Conservation (phyloP, 768 basidiomycete genomes). For the Boletus tomentosulus region DNA sequence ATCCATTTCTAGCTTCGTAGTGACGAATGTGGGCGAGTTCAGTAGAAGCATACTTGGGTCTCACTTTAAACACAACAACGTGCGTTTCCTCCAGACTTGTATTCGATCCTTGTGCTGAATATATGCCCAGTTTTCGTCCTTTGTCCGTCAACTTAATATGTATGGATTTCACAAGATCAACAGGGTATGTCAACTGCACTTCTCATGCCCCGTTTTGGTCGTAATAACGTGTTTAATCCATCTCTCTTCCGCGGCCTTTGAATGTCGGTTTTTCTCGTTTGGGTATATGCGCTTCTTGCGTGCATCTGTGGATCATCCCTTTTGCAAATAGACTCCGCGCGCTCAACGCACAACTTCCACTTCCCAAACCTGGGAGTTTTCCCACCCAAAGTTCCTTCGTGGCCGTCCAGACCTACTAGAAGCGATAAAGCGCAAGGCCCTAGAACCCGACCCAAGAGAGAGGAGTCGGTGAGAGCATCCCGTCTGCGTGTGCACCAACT, state of each 20-base stretch:
- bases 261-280: not conserved
- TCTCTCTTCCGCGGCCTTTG: not conserved
- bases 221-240: constrained; percentile 11
- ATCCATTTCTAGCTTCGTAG: constrained; percentile 55
- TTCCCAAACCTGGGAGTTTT: constrained; percentile 86
- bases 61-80: constrained; percentile 90
- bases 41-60: constrained; percentile 79
- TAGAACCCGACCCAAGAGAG: constrained; percentile 69
- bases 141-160: constrained; percentile 94
- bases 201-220: not conserved
- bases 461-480: constrained; percentile 21
- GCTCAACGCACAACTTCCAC: constrained; percentile 78
- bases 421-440: constrained; percentile 81
- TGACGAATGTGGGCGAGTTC: constrained; percentile 83
- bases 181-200: constrained; percentile 46
- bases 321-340: constrained; percentile 58
- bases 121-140: constrained; percentile 74
- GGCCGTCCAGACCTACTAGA: constrained; percentile 78
- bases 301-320: not conserved
- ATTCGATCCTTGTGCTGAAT: constrained; percentile 1
- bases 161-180: constrained; percentile 96
- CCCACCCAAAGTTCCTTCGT: constrained; percentile 80
- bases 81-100: constrained; percentile 36
- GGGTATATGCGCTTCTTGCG: constrained; percentile 3
- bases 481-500: not conserved